phyloP scores from a whole-genome alignment of 768 basidiomycete species.

The button mushroom (Agaricus bisporus) region DNA sequence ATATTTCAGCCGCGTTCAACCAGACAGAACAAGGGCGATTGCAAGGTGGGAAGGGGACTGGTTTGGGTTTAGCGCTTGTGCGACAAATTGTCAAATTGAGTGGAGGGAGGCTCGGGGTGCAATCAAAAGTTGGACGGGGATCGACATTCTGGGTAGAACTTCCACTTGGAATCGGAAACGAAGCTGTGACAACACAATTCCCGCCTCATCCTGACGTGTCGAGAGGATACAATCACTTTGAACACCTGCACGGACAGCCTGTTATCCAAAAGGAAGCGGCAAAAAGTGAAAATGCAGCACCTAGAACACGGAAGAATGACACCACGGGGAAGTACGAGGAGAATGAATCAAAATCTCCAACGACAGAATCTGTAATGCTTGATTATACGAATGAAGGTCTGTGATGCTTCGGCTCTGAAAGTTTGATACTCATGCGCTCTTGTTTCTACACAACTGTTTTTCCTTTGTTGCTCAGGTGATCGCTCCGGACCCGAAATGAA shows the following conservation, averaged over 20 bases:
- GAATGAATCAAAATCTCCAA: slow-evolving; percentile 16
- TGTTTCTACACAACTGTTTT: neutral
- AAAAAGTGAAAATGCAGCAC: neutral
- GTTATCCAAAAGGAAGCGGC: neutral
- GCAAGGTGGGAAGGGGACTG: slow-evolving; percentile 70
- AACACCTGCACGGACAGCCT: slow-evolving; percentile 1
- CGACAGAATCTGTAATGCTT: slow-evolving; percentile 46
- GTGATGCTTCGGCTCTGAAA: slow-evolving; percentile 7
- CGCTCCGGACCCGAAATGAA: slow-evolving; percentile 50
- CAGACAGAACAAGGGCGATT: slow-evolving; percentile 72
- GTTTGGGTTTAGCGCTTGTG: slow-evolving; percentile 70
- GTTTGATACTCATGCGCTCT: neutral
- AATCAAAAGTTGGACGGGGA: slow-evolving; percentile 57
- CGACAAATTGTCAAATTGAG: slow-evolving; percentile 73
- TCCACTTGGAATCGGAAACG: slow-evolving; percentile 67
- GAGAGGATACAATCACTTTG: slow-evolving; percentile 1
- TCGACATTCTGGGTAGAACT: slow-evolving; percentile 89
- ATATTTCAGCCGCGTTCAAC: slow-evolving; percentile 56
- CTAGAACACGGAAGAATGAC: neutral
- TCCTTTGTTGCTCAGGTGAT: slow-evolving; percentile 32
- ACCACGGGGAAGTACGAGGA: neutral
- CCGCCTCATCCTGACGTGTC: slow-evolving; percentile 3
- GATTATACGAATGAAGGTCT: slow-evolving; percentile 51
- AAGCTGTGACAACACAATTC: slow-evolving; percentile 27
- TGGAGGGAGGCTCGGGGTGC: slow-evolving; percentile 69